Conservation (phyloP, 768 basidiomycete genomes). For the Serpula lacrymans region DNA sequence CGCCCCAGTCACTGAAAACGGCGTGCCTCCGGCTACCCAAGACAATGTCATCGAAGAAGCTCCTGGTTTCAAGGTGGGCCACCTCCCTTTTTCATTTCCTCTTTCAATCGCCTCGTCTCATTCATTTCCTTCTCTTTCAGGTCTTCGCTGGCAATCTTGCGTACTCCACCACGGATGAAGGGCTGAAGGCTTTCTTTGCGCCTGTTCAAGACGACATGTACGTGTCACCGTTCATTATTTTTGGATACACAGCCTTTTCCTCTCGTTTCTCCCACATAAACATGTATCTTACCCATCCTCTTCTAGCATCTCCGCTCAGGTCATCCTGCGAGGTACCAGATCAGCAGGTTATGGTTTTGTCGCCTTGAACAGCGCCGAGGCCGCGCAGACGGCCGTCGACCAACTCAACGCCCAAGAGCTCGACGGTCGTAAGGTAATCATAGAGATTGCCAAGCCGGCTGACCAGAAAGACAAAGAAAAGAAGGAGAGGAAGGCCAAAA, state of each 20-base stretch:
- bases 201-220: constrained; percentile 87
- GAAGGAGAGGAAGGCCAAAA: constrained; percentile 75
- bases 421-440: constrained; percentile 82
- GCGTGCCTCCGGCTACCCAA: constrained; percentile 79
- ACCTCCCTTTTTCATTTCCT: constrained; percentile 16
- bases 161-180: constrained; percentile 91
- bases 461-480: constrained; percentile 80
- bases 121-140: constrained; percentile 34
- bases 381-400: constrained; percentile 84
- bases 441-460: constrained; percentile 90
- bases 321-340: constrained; percentile 81
- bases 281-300: constrained; percentile 13
- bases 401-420: constrained; percentile 85
- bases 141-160: constrained; percentile 96
- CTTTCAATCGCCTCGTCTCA: constrained; percentile 8
- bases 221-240: constrained; percentile 35
- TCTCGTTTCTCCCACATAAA: background rate
- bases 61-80: constrained; percentile 72
- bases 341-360: constrained; percentile 95
- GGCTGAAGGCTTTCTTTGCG: constrained; percentile 92
- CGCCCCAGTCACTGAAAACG: constrained; percentile 79
- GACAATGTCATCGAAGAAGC: constrained; percentile 63
- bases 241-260: constrained; percentile 6
- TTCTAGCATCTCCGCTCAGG: constrained; percentile 72
- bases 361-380: constrained; percentile 73